phyloP scores from a whole-genome alignment of 768 basidiomycete species.

The Rubroboletus satanas region DNA sequence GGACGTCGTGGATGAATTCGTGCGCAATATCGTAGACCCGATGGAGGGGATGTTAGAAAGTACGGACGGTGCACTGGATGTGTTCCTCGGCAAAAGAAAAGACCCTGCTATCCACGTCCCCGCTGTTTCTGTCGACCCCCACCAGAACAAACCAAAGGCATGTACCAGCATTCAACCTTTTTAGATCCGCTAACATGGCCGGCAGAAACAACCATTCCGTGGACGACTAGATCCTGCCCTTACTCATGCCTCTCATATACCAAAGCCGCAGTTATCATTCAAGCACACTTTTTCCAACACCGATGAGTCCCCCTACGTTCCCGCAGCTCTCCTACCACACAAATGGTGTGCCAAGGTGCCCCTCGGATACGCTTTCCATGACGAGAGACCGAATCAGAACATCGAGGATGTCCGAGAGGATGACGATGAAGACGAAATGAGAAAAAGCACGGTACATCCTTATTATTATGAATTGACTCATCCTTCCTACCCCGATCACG shows the following conservation, averaged over 20 bases:
- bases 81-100: slow-evolving; percentile 67
- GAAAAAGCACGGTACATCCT: slow-evolving; percentile 51
- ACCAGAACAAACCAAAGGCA: slow-evolving; percentile 33
- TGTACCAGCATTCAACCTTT: neutral
- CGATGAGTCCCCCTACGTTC: slow-evolving; percentile 57
- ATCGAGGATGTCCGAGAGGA: slow-evolving; percentile 11
- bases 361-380: slow-evolving; percentile 56
- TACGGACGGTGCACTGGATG: slow-evolving; percentile 82
- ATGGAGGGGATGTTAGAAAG: slow-evolving; percentile 85
- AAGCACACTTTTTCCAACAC: slow-evolving; percentile 54
- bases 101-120: slow-evolving; percentile 61
- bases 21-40: slow-evolving; percentile 70
- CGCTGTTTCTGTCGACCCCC: slow-evolving; percentile 22
- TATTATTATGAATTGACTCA: slow-evolving; percentile 85
- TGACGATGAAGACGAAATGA: slow-evolving; percentile 18
- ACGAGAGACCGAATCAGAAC: slow-evolving; percentile 25
- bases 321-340: slow-evolving; percentile 50
- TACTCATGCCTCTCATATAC: slow-evolving; percentile 69
- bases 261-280: slow-evolving; percentile 83
- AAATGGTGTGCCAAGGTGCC: slow-evolving; percentile 87
- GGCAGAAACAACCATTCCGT: slow-evolving; percentile 34
- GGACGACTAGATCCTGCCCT: slow-evolving; percentile 57
- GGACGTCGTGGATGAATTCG: slow-evolving; percentile 81
- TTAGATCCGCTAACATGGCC: slow-evolving; percentile 8
- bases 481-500: slow-evolving; percentile 62